These are phyloP conservation scores for Terfezia boudieri DNA, from an alignment of 495 filamentous ascomycete species.

Conservation along the genomic window DNA sequence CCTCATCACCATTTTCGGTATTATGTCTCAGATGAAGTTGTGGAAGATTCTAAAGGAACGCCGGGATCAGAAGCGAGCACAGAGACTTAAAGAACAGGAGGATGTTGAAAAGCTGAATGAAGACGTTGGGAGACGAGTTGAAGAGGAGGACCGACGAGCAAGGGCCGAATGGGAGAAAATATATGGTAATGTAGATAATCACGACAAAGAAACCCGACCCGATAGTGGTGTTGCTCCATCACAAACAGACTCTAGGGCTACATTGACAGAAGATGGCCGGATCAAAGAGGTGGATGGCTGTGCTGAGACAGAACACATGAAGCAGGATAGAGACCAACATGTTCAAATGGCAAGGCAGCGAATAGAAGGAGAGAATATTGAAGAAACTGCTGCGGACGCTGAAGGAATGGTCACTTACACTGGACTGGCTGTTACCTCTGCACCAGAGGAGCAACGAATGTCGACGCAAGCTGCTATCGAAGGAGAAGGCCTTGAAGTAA, in stretches of 20 bases:
- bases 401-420: background rate
- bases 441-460: background rate
- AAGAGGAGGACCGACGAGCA: slow-evolving; percentile 43
- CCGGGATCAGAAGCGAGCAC: slow-evolving; percentile 36
- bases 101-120: slow-evolving; percentile 48
- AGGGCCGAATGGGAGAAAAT: slow-evolving; percentile 57
- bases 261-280: background rate
- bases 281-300: background rate
- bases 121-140: slow-evolving; percentile 40
- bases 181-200: slow-evolving; percentile 34
- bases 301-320: background rate
- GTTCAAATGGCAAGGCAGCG: background rate
- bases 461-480: background rate
- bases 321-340: background rate
- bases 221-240: slow-evolving; percentile 1
- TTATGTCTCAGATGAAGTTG: slow-evolving; percentile 64
- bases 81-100: slow-evolving; percentile 31
- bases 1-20: slow-evolving; percentile 46
- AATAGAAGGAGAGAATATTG: background rate
- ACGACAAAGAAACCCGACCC: slow-evolving; percentile 1
- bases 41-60: slow-evolving; percentile 72
- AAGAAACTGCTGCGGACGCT: background rate
- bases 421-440: background rate
- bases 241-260: background rate
- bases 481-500: background rate